These are phyloP conservation scores for Neurospora hispaniola DNA, from an alignment of 495 filamentous ascomycete species.

Conservation along the genomic window DNA sequence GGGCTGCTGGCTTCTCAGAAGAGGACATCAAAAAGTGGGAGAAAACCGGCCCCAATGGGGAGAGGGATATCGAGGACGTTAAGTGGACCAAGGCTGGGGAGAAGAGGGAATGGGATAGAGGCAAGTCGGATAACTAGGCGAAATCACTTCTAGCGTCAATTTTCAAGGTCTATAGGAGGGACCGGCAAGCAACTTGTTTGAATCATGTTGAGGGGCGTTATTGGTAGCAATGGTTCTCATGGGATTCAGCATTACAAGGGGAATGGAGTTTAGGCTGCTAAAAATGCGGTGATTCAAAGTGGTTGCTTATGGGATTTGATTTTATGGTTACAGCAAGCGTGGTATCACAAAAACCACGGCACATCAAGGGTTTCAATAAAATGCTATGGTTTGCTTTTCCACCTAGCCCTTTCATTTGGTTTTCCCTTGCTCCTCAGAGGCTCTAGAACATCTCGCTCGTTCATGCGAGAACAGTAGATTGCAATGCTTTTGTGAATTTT, in stretches of 20 bases:
- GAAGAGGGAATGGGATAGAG: constrained; percentile 72
- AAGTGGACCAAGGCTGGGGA: constrained; percentile 72
- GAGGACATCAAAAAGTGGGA: constrained; percentile 71
- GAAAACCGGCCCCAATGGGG: constrained; percentile 37
- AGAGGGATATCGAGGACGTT: constrained; percentile 57
- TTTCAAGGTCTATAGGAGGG: background rate
- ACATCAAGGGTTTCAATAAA: background rate
- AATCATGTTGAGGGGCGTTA: background rate
- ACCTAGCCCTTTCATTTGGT: background rate
- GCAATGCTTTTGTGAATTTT: background rate
- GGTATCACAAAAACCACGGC: background rate
- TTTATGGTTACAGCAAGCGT: background rate
- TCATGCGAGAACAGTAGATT: background rate
- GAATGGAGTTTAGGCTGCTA: background rate
- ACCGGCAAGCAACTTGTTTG: background rate
- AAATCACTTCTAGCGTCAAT: background rate
- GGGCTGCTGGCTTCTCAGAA: constrained; percentile 69
- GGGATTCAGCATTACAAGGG: background rate
- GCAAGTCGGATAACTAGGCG: constrained; percentile 7
- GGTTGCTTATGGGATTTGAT: background rate
- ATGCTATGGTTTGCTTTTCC: background rate
- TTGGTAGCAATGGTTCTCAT: background rate
- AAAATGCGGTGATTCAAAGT: background rate
- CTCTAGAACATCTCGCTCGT: background rate
- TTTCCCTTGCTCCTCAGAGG: background rate